These are phyloP conservation scores for Coniochaeta sp. DNA, from an alignment of 2,329 filamentous ascomycete species.

Conservation along the genomic window DNA sequence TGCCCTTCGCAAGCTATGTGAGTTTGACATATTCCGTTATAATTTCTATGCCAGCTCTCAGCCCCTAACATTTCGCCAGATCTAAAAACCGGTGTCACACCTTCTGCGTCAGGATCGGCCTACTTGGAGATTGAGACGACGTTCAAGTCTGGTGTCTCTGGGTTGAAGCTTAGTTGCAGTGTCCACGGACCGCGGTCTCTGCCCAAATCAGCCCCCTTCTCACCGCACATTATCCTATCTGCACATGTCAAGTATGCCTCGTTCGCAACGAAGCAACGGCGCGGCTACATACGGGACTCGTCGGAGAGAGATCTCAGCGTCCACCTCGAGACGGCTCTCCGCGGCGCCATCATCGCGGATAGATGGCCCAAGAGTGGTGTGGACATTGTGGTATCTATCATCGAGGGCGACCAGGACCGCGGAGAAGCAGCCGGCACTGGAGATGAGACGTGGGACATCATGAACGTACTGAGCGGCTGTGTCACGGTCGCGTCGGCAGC, in stretches of 20 bases:
- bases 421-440: constrained; percentile 37
- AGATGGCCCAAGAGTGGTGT: constrained; percentile 97
- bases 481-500: constrained; percentile 92
- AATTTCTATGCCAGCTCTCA: constrained; percentile 4
- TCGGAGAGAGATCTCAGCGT: constrained; percentile 84
- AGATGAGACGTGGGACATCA: constrained; percentile 72
- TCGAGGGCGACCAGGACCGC: constrained; percentile 85
- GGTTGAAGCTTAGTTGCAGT: constrained; percentile 85
- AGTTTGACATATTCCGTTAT: constrained; percentile 24
- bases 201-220: constrained; percentile 84
- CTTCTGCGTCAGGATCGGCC: constrained; percentile 87
- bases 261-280: constrained; percentile 76
- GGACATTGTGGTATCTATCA: constrained; percentile 87
- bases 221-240: constrained; percentile 82
- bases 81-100: constrained; percentile 84
- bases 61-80: constrained; percentile 39
- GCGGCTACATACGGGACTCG: constrained; percentile 79
- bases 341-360: constrained; percentile 85
- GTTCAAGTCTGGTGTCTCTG: constrained; percentile 31
- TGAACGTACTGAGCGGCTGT: constrained; percentile 86
- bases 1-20: constrained; percentile 81
- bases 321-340: constrained; percentile 83
- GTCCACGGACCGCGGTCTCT: constrained; percentile 90
- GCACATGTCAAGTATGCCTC: constrained; percentile 96
- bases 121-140: constrained; percentile 63